A percentile compares a stretch with the other conserved stretches of the same genome.
Conservation (phyloP, 2,329 filamentous ascomycete genomes). For the Fusarium sp. region DNA sequence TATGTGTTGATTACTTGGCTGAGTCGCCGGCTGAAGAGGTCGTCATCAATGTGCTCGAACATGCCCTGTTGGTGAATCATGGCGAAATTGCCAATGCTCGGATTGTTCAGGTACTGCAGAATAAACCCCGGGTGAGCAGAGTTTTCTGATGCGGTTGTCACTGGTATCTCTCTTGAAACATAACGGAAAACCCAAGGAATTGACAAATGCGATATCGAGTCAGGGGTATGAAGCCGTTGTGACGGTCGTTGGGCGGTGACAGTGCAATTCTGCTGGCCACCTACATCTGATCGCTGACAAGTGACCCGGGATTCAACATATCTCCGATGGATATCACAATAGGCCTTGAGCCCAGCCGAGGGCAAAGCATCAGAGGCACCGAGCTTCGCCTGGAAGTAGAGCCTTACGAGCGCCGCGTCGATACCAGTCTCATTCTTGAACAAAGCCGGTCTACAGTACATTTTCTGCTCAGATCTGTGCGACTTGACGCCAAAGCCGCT, state of each 20-base stretch:
- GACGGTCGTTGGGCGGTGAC: neutral
- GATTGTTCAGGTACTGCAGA: neutral
- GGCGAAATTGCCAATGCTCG: neutral
- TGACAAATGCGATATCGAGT: neutral
- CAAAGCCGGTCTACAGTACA: neutral
- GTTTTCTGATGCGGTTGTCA: neutral
- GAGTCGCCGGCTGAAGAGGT: neutral
- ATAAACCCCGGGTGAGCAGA: neutral
- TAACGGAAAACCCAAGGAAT: neutral
- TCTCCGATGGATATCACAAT: neutral
- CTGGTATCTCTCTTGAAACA: neutral
- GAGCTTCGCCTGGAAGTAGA: neutral
- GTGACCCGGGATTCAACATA: neutral
- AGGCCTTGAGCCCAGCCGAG: neutral
- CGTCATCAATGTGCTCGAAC: neutral
- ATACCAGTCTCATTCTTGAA: neutral
- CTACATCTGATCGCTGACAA: neutral
- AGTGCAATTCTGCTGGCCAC: neutral
- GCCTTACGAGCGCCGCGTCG: neutral
- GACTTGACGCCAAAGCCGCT: neutral
- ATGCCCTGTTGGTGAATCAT: neutral
- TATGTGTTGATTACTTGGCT: neutral
- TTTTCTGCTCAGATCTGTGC: neutral
- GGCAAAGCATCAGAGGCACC: neutral
- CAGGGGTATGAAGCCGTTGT: neutral